phyloP scores from a whole-genome alignment of 2,329 filamentous ascomycete genomes.

The Talaromyces marneffei region DNA sequence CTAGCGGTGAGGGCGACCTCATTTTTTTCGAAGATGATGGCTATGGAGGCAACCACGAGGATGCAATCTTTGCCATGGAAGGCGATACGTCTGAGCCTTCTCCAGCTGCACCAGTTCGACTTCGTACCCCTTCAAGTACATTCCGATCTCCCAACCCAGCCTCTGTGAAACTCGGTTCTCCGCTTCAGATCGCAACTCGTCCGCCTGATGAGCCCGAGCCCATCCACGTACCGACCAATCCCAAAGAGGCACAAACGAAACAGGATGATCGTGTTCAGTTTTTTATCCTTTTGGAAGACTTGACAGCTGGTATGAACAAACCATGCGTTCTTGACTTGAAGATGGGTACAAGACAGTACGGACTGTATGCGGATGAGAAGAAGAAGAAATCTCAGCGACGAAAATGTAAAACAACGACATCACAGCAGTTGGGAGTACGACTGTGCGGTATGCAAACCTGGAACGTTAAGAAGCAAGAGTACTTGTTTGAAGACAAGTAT shows the following conservation, averaged over 20 bases:
- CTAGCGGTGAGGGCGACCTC: constrained; percentile 65
- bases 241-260: constrained; percentile 63
- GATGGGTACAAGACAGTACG: constrained; percentile 97
- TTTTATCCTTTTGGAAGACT: constrained; percentile 86
- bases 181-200: constrained; percentile 2
- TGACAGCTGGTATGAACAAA: constrained; percentile 92
- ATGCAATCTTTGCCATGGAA: constrained; percentile 65
- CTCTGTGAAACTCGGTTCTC: constrained; percentile 3
- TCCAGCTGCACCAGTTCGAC: constrained; percentile 1
- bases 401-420: constrained; percentile 90
- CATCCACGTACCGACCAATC: constrained; percentile 56
- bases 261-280: constrained; percentile 68
- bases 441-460: constrained; percentile 96
- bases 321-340: constrained; percentile 97
- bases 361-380: constrained; percentile 82
- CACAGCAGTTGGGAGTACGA: constrained; percentile 81
- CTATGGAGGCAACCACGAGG: constrained; percentile 71
- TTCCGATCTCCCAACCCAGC: background rate
- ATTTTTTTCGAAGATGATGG: constrained; percentile 88
- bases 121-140: background rate
- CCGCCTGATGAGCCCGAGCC: constrained; percentile 16
- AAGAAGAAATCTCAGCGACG: constrained; percentile 88
- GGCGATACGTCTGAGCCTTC: constrained; percentile 34
- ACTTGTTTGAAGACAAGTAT: constrained; percentile 98
- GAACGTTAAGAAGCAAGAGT: constrained; percentile 76